Evolutionary conservation across 495 filamentous ascomycete genomes (phyloP).

Genomic region (Rusavskia elegans): DNA sequence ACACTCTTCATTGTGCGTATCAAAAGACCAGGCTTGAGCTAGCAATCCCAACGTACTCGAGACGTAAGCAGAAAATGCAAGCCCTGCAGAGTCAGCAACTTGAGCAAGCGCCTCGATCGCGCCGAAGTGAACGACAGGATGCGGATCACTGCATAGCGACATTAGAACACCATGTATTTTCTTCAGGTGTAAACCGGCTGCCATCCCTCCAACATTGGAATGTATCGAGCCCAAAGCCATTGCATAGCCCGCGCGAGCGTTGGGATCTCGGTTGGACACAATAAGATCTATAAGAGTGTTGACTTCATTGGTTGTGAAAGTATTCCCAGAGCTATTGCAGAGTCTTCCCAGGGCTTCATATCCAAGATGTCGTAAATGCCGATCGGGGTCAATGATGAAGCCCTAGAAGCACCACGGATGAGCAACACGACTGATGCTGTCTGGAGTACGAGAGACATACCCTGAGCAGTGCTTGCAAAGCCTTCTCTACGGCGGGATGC

Average conservation of each 20-base stretch:
- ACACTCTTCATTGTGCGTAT: conserved; percentile 82
- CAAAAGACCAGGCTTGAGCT: conserved; percentile 76
- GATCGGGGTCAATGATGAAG: conserved; percentile 68
- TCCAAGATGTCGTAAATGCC: conserved; percentile 69
- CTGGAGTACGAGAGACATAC: conserved; percentile 18
- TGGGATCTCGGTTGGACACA: conserved; percentile 82
- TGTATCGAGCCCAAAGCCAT: conserved; percentile 89
- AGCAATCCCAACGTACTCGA: conserved; percentile 84
- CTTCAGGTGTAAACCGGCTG: conserved; percentile 91
- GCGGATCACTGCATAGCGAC: conserved; percentile 91
- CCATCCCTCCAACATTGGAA: conserved; percentile 92
- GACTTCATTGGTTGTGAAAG: conserved; percentile 75
- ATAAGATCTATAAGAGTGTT: conserved; percentile 89
- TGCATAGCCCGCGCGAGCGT: conserved; percentile 83
- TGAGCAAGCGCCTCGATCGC: conserved; percentile 75
- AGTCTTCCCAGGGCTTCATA: conserved; percentile 80
- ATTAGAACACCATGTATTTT: conserved; percentile 89
- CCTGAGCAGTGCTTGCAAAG: conserved; percentile 68
- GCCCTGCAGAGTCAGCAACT: conserved; percentile 81
- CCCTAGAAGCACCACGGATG: conserved; percentile 21
- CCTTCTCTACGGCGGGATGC: conserved; percentile 63
- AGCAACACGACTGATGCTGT: background rate
- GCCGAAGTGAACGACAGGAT: conserved; percentile 92
- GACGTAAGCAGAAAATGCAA: conserved; percentile 82
- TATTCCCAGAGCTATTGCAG: conserved; percentile 75